Conservation (phyloP, 2,329 filamentous ascomycete genomes). For the Aspergillus intermedius region DNA sequence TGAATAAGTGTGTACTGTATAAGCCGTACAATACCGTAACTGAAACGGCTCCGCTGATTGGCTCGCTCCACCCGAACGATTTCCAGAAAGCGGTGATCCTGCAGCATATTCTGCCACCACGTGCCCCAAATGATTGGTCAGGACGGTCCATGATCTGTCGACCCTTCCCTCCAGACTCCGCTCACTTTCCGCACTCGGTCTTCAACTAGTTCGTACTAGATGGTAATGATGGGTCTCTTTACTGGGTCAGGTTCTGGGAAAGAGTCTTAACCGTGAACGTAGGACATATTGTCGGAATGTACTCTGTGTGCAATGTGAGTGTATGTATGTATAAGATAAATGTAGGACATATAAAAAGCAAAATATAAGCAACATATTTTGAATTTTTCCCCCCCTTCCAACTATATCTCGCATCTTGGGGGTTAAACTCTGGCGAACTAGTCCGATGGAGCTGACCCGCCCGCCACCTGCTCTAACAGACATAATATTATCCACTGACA, state of each 20-base stretch:
- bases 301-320: not conserved
- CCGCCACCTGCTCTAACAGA: not conserved
- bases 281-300: not conserved
- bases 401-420: not conserved
- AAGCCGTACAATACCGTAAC: not conserved
- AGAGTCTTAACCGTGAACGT: not conserved
- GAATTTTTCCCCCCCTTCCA: not conserved
- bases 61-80: not conserved
- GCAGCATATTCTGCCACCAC: conserved; percentile 3
- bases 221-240: not conserved
- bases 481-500: not conserved
- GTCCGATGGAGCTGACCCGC: not conserved
- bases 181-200: conserved; percentile 1
- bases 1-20: not conserved
- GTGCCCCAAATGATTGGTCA: conserved; percentile 2
- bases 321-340: not conserved
- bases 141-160: not conserved
- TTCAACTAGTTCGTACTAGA: not conserved
- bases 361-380: not conserved
- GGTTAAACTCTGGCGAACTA: too few species aligned
- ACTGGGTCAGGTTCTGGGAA: not conserved
- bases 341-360: not conserved
- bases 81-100: not conserved
- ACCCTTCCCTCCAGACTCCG: not conserved
- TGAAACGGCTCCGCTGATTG: not conserved